Evolutionary conservation across 805 yeast species (phyloP), one percentile per base, ranked within the genome.

Genomic region (Lachancea mirantina): DNA sequence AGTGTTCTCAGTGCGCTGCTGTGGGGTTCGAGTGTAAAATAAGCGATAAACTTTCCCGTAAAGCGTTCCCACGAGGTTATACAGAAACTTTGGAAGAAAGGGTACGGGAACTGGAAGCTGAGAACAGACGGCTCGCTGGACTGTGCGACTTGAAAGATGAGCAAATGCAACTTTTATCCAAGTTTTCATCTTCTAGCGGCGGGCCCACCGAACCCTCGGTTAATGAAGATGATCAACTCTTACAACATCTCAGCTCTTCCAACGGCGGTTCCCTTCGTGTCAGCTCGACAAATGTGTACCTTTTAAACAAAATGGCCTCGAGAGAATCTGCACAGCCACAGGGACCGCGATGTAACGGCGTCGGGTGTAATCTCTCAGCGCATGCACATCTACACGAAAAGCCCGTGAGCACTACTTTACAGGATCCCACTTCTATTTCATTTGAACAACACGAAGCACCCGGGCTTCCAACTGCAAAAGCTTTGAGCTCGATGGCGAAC

Each of bases 41-140:
- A n/a, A 77, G 88, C 11, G 95, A 87, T 52, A 79, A 80, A 45
- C 64, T 87, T n/a, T 73, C 88, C 1, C 68, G 96, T 37, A 66
- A 88, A 41, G 89, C 95, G 0, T 87, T 79, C 49, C 96, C 96
- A 0, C 69, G 94, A 52, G 96, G 96, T 0, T 87, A 87, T 49
- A 87, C 96, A 0, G 96, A 87, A 58, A 78, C 87, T 2, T 57
- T 87, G 34, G 96, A 87, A 52, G 94, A 84, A 49, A 65, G 95
- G 31, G 78, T 87, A n/a, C 65, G 95, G 30, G 92, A 81, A 50
- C 65, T 88, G 14, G 95, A 85, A 54, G 72, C 79, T 3, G 94
- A 85, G 48, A 84, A 84, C 53, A 73, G 75, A 42, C 70, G 81
- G 47, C 57, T 87, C 17, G 65, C 71, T 20, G 81, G 83, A 4